phyloP scores from a whole-genome alignment of 2,329 filamentous ascomycete species.

The Ophiostoma sp. region DNA sequence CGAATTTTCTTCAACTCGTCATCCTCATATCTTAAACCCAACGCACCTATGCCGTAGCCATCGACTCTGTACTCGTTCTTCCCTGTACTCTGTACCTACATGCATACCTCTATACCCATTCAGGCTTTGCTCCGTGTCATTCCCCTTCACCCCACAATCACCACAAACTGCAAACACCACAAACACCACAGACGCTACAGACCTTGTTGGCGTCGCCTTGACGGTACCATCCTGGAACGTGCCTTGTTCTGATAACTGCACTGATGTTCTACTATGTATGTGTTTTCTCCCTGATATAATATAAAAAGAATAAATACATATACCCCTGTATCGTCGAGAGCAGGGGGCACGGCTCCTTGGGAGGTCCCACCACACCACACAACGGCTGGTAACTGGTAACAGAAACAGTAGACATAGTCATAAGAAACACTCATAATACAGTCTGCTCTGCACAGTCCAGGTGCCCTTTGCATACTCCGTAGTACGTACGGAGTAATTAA shows the following conservation, averaged over 20 bases:
- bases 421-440: conserved; percentile 14
- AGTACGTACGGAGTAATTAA: no score
- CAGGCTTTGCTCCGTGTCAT: neutral
- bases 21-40: no score
- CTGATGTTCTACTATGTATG: neutral
- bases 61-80: neutral
- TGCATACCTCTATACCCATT: neutral
- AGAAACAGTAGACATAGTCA: neutral
- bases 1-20: neutral
- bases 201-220: conserved; percentile 2
- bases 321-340: conserved; percentile 7
- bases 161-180: neutral
- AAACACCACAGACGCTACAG: neutral
- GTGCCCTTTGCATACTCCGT: neutral
- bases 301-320: neutral
- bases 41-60: no score
- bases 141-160: conserved; percentile 1
- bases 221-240: neutral
- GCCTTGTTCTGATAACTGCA: neutral
- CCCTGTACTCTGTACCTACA: neutral
- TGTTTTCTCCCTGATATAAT: neutral
- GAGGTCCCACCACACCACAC: conserved; percentile 16
- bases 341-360: conserved; percentile 19
- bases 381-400: neutral
- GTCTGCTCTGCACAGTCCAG: conserved; percentile 15